These are phyloP conservation scores for Mycosarcoma maydis DNA, from an alignment of 1,284 basidiomycete species.

Conservation along the genomic window DNA sequence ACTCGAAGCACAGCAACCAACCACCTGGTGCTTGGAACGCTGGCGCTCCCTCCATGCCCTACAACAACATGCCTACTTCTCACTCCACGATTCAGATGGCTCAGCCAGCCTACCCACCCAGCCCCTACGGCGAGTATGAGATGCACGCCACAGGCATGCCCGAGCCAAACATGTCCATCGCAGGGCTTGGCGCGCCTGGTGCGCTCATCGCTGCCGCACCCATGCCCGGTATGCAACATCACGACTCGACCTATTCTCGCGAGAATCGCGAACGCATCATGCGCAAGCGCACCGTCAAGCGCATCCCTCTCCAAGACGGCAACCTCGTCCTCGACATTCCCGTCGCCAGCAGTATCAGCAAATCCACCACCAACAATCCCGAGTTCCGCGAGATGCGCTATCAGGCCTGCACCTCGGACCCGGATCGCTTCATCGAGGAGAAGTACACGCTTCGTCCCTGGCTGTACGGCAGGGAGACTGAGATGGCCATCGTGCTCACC, in stretches of 20 bases:
- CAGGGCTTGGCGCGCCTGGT: conserved; percentile 33
- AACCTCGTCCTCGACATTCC: conserved; percentile 67
- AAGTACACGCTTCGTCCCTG: conserved; percentile 88
- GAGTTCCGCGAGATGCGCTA: conserved; percentile 81
- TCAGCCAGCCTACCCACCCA: conserved; percentile 33
- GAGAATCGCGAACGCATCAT: conserved; percentile 48
- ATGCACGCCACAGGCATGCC: conserved; percentile 23
- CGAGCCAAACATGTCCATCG: conserved; percentile 11
- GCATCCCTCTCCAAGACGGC: conserved; percentile 65
- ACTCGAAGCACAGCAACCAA: conserved; percentile 36
- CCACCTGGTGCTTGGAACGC: conserved; percentile 20
- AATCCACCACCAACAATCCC: conserved; percentile 73
- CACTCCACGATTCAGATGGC: conserved; percentile 35
- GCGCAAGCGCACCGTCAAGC: conserved; percentile 67
- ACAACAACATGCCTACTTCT: conserved; percentile 21
- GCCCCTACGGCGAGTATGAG: conserved; percentile 21
- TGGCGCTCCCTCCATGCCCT: conserved; percentile 7
- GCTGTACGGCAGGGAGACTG: conserved; percentile 79
- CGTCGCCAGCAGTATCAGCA: conserved; percentile 68
- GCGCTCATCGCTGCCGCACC: conserved; percentile 39
- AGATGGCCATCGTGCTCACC: conserved; percentile 83
- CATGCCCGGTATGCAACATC: conserved; percentile 23
- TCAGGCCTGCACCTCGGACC: conserved; percentile 68
- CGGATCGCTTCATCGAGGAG: conserved; percentile 86
- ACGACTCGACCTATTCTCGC: conserved; percentile 22